These are phyloP conservation scores for Talaromyces trachyspermus DNA, from an alignment of 495 filamentous ascomycete genomes.

Conservation along the genomic window DNA sequence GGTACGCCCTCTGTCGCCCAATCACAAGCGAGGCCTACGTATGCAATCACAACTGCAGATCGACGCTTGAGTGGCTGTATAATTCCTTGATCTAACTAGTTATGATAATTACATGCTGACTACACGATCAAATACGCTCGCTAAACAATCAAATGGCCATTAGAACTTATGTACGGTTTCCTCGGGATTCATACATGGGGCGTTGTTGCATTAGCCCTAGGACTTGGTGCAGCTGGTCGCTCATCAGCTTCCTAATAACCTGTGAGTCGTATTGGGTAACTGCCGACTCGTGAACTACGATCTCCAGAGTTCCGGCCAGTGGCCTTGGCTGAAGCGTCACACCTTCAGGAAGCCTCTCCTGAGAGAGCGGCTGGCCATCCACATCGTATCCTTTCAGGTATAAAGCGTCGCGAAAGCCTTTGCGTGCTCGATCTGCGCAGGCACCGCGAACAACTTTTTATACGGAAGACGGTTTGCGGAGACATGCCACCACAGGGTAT, in stretches of 20 bases:
- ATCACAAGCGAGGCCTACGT: neutral
- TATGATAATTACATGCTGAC: no score
- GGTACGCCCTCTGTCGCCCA: neutral
- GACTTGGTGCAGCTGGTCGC: neutral
- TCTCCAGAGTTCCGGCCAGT: slow-evolving; percentile 5
- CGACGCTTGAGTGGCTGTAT: no score
- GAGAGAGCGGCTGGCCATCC: slow-evolving; percentile 31
- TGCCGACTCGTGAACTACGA: neutral
- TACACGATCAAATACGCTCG: no score
- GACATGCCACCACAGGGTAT: slow-evolving; percentile 45
- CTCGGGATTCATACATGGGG: neutral
- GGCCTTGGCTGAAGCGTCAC: neutral
- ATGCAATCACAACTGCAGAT: no score
- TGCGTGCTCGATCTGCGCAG: slow-evolving; percentile 39
- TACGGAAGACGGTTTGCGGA: slow-evolving; percentile 17
- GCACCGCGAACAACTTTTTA: slow-evolving; percentile 47
- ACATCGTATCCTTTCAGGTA: slow-evolving; percentile 46
- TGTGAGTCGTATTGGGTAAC: neutral
- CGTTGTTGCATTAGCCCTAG: neutral
- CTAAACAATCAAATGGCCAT: neutral
- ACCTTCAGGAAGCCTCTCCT: neutral
- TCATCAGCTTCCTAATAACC: neutral
- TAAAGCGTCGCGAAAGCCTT: slow-evolving; percentile 50
- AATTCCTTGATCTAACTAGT: no score
- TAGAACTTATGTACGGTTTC: neutral